Base-by-base conservation (phyloP, 2,329 filamentous ascomycete species). In the Aureobasidium zeae region DNA sequence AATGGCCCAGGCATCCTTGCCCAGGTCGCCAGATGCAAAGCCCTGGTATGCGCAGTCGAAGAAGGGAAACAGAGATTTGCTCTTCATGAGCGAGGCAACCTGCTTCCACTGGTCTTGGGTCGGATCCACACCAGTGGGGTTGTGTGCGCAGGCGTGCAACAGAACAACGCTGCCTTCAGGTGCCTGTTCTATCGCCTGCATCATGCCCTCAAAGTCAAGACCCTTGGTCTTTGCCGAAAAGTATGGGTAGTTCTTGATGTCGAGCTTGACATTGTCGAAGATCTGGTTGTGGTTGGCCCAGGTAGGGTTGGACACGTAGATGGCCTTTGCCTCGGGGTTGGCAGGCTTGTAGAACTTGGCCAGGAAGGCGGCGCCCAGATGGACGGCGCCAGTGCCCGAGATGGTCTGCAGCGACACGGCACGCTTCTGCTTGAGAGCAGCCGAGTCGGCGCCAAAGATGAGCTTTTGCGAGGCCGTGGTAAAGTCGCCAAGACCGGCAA, bases 261-360 rank as follows among this genome's bases (percentile, higher is more conserved):
- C 69, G 21, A 96, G 72, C 55, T 76, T 74, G 59, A 95, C 87
- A 61, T 96, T 96, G 66, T 73, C 77, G 71, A 98, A 94, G 73
- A 98, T 95, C 67, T 96, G 91, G 70, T 93, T 81, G 78, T 98
- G 91, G 71, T 98, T 98, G 54, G 84, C 87, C 91, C 91, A 98
- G 49, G 91, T 98, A 42, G 91, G 91, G 64, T 83, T 84, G 58
- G 87, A 94, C 64, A 96, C 73, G 74, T 94, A 95, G 67, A 93
- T 77, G 48, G 80, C 77, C 51, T 62, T 62, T 53, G 77, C 81
- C 67, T 74, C 77, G 60, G 75, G 73, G 58, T 72, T 62, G 43
- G 63, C 58, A 11, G 69, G 65, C 46, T 71, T 72, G 74, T 86
- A 94, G 77, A 96, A 98, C 64, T 82, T 88, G 63, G 83, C 72